Conservation (phyloP, 108 stramenopile genomes). For the Nannochloropsis gaditana region DNA sequence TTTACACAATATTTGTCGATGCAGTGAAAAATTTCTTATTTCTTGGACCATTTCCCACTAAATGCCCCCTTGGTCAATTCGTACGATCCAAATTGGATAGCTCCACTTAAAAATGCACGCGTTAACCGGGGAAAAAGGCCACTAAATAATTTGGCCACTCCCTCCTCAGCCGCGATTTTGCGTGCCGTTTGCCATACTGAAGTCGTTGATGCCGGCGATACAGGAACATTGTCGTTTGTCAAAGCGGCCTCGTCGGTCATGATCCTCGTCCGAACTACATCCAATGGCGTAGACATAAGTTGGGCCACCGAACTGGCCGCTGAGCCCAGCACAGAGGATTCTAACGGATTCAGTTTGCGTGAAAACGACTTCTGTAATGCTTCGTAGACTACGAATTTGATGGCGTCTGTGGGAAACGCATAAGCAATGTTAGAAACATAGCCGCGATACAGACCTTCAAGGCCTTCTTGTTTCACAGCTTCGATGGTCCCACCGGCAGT, state of each 20-base stretch:
- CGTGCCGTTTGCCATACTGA: slow-evolving; percentile 23
- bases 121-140: slow-evolving; percentile 42
- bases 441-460: slow-evolving; percentile 35
- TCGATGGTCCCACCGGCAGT: slow-evolving; percentile 9
- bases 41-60: background rate
- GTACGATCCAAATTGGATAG: slow-evolving; percentile 52
- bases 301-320: slow-evolving; percentile 39
- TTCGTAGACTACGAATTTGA: slow-evolving; percentile 51
- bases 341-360: slow-evolving; percentile 36
- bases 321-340: slow-evolving; percentile 44
- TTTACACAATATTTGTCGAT: too few species aligned
- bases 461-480: slow-evolving; percentile 28
- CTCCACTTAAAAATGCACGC: slow-evolving; percentile 48
- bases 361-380: background rate
- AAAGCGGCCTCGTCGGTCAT: slow-evolving; percentile 20
- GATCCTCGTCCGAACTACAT: slow-evolving; percentile 45
- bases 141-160: slow-evolving; percentile 36
- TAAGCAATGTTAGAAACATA: slow-evolving; percentile 46
- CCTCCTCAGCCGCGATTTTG: slow-evolving; percentile 33
- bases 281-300: slow-evolving; percentile 47
- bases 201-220: background rate
- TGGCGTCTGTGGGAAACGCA: slow-evolving; percentile 48
- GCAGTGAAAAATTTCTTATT: too few species aligned
- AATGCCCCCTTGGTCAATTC: slow-evolving; percentile 47
- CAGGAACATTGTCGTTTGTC: background rate